Evolutionary conservation across 306 rosid genomes (phyloP), one percentile per base, ranked within the genome.

Genomic region (Rubus parviflorus): DNA sequence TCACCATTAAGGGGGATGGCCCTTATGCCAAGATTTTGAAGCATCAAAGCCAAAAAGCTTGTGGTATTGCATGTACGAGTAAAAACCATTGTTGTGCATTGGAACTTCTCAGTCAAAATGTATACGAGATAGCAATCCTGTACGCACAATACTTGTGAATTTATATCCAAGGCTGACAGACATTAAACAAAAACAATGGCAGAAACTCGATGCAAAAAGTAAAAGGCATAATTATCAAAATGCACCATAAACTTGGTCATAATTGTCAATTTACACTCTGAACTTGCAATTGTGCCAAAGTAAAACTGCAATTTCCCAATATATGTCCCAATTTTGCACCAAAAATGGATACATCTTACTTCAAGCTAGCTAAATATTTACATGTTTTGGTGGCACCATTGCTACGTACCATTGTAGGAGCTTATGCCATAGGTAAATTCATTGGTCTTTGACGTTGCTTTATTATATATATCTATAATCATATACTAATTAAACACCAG

Each of bases 1-100:
- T 94, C 89, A 82, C 98, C 98, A 56, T 91, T 92, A 70, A 94
- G 90, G 43, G 98, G 94, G 80, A 89, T 84, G 73, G 97, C 98
- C 72, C 85, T 85, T 7, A 92, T 56, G 65, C 94, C 96, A 79
- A 94, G 96, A 82, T 92, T 92, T 75, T 94, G 88, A 79, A 94
- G 98, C 64, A 85, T 60, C 86, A 90, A 81, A 53, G 98, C 91
- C 63, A 94, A 80, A 47, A 92, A 84, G 58, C 86, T 89, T 8
- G 98, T 89, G 38, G 90, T 75, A 23, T 88, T 92, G 62, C 97
- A 90, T 12, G 97, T 94, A 5, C 94, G 97, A 10, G 98, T 94
- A 83, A 94, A 94, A 62, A 92, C 93, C 97, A 94, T 94, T 69
- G 97, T 75, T 16, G 93, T 90, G 70, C 87, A 89, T 75, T 84